Base-by-base conservation (phyloP, 2,329 filamentous ascomycete species). In the Ceratocystis diversiconidia region DNA sequence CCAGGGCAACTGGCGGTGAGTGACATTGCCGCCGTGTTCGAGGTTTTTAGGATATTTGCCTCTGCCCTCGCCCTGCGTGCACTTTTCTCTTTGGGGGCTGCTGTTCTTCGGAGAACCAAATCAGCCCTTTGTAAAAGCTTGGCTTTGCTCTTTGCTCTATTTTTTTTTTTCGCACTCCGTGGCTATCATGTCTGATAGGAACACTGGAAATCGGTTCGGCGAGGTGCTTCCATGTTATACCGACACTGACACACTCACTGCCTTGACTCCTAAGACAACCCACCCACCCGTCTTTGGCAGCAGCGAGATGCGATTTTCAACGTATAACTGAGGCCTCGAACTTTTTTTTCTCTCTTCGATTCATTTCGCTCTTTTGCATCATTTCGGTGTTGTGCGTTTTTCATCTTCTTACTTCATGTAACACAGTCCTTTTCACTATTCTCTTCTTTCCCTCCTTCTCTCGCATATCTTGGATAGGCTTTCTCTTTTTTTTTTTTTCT, bases 1-100 rank as follows among this genome's bases (percentile, higher is more conserved):
- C 71, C 89, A 95, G 76, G 92, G 92, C n/a, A 90, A 90, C 72
- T 96, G 92, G 91, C 63, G 64, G 63, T 69, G 59, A 64, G 55
- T 61, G 28, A 43, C 50, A 64, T 61, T 19, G 55, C 28, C 28
- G 55, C 28, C 5, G 2, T 7, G 25, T 19, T 4, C 1, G 12
- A 28, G 48, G 48, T 50, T 22, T 50, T 28, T 32, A 10, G 50
- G 10, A 25, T 12, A 15, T 32, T 6, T 32, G 12, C n/a, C 28
- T n/a, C 12, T n/a, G 7, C 12, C 5, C 8, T 30, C 6, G 12
- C 55, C 12, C n/a, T n/a, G 10, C 36, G 2, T 60, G 25, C 12
- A 12, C 6, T 4, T 2, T 63, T 50, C 15, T 62, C 15, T n/a
- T 41, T 41, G 36, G 36, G 36, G 36, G 10, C 36, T 41, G 36